Evolutionary conservation across 1,139 yeast species (phyloP).

Genomic region (Pichia sp.): DNA sequence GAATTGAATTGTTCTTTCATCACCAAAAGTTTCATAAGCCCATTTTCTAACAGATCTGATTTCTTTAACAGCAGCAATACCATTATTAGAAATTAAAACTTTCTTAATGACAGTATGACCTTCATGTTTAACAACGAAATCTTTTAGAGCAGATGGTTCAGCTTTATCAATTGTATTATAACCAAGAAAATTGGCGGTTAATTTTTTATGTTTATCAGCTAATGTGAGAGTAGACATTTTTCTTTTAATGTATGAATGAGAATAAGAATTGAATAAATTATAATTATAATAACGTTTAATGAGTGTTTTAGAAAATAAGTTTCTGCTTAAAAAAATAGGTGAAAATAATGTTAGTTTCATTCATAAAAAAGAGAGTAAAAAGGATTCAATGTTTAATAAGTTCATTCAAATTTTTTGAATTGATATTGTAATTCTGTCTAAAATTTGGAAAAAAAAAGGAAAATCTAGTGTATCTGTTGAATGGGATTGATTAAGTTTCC

Average conservation of each 20-base stretch:
- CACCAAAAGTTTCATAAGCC: slow-evolving; percentile 97
- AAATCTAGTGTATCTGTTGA: no score
- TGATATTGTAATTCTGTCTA: no score
- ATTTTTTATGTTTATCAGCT: slow-evolving; percentile 27
- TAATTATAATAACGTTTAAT: neutral
- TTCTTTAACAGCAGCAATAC: slow-evolving; percentile 98
- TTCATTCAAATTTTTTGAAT: neutral
- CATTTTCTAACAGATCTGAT: slow-evolving; percentile 95
- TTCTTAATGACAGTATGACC: slow-evolving; percentile 94
- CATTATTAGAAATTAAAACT: slow-evolving; percentile 91
- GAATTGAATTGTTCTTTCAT: slow-evolving; percentile 87
- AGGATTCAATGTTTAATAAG: neutral
- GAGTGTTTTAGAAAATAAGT: slow-evolving; percentile 3
- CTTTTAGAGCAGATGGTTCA: slow-evolving; percentile 69
- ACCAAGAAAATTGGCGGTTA: slow-evolving; percentile 76
- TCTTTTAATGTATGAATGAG: neutral
- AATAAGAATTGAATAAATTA: neutral
- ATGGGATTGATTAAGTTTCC: no score
- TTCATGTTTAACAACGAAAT: slow-evolving; percentile 76
- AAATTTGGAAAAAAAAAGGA: no score
- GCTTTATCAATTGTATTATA: slow-evolving; percentile 68
- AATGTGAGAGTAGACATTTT: slow-evolving; percentile 14
- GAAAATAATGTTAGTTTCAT: slow-evolving; percentile 12
- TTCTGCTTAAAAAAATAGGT: neutral
- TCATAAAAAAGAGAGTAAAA: neutral